Evolutionary conservation across 306 rosid genomes (phyloP).

Genomic region (Vigna mungo): DNA sequence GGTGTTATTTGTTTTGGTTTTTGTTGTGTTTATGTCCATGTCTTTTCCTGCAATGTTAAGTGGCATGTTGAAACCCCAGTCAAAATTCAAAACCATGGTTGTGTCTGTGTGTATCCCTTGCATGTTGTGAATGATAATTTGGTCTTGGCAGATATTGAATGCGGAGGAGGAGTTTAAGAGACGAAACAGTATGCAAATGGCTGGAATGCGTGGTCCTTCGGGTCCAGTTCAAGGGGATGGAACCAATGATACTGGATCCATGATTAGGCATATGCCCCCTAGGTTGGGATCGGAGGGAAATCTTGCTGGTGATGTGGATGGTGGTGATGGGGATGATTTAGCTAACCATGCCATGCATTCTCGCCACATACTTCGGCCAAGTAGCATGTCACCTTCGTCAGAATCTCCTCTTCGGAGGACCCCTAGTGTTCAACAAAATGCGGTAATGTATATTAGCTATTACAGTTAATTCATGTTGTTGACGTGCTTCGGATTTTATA

Average conservation of each 20-base stretch:
- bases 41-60: not conserved
- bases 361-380: slow-evolving; percentile 62
- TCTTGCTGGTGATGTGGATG: slow-evolving; percentile 70
- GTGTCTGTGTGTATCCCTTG: not conserved
- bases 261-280: slow-evolving; percentile 58
- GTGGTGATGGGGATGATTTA: slow-evolving; percentile 75
- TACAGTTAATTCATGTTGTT: slow-evolving; percentile 6
- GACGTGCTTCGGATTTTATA: slow-evolving; percentile 6
- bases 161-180: slow-evolving; percentile 95
- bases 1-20: not conserved
- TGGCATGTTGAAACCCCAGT: too few species aligned
- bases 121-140: not conserved
- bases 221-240: slow-evolving; percentile 69
- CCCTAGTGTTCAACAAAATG: slow-evolving; percentile 56
- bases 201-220: slow-evolving; percentile 53
- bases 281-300: slow-evolving; percentile 70
- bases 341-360: slow-evolving; percentile 61
- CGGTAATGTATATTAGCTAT: slow-evolving; percentile 56
- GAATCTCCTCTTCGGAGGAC: slow-evolving; percentile 92
- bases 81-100: not conserved
- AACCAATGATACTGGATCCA: slow-evolving; percentile 70
- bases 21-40: not conserved
- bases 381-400: slow-evolving; percentile 90
- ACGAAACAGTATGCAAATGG: slow-evolving; percentile 64
- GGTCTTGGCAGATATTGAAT: slow-evolving; percentile 71